Conservation (phyloP, 2,329 filamentous ascomycete genomes). For the Tolypocladium inflatum region DNA sequence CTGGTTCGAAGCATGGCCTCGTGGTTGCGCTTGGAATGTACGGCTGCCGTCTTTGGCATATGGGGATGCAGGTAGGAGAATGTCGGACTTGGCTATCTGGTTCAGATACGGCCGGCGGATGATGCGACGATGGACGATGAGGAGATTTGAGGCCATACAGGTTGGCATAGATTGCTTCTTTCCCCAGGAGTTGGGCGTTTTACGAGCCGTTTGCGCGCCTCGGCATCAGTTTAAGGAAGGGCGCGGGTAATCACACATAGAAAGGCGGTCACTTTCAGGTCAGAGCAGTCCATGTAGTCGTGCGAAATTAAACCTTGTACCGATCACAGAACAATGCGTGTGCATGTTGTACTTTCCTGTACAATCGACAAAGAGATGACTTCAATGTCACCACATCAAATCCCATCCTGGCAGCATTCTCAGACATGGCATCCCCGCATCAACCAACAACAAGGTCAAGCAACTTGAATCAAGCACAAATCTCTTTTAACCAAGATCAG, state of each 20-base stretch:
- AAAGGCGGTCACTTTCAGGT: not conserved
- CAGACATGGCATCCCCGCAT: not conserved
- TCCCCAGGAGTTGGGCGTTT: not conserved
- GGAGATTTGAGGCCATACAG: not conserved
- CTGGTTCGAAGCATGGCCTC: not conserved
- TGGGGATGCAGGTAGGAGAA: not conserved
- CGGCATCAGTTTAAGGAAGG: not conserved
- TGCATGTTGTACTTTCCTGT: not conserved
- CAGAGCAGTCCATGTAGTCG: not conserved
- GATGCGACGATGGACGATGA: not conserved
- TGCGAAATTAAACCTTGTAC: not conserved
- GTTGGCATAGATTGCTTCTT: not conserved
- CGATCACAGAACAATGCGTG: too few relatives aligned
- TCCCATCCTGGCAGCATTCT: not conserved
- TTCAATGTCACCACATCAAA: not conserved
- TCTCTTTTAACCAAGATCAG: slow-evolving; percentile 1
- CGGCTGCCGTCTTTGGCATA: not conserved
- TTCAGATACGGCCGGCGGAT: not conserved
- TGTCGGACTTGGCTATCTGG: not conserved
- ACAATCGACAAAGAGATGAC: not conserved
- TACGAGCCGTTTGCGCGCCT: not conserved
- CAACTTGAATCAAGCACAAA: not conserved
- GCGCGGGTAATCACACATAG: not conserved
- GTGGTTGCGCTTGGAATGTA: not conserved
- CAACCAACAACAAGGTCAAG: not conserved